Base-by-base conservation (phyloP, 177 flowering plant genomes). In the Vitis hybrid region DNA sequence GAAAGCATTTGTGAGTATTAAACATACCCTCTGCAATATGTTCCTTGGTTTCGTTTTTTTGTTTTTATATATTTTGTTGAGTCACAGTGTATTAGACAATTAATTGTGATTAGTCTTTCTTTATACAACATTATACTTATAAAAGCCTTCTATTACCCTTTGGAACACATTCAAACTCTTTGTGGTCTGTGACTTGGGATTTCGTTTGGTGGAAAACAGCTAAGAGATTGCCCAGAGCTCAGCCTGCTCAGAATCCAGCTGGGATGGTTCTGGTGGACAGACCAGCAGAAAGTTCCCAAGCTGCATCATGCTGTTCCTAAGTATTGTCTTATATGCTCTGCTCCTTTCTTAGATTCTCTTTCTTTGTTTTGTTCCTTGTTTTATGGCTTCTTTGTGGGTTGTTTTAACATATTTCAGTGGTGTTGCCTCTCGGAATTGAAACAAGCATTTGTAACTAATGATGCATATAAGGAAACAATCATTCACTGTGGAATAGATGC, bases 201-300 rank as follows among this genome's bases (percentile, higher is more conserved):
- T 48, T 55, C 34, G 52, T 62, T 74, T 65, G 75, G 51, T 80
- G 64, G 56, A 54, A 26, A 62, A 66, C 94, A 91, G 94, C 97
- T 17, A 91, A 78, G 70, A 85, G 82, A 66, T 69, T 91, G 71
- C 94, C 97, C 21, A 86, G 90, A 64, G 94, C 88, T 74, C 97
- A 88, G 77, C 91, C 94, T 51, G 70, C 84, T 34, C 92, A 89
- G 68, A 88, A 85, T 71, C 91, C 92, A 66, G 76, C 94, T 56
- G 97, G 97, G 48, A 89, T 91, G 92, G 90, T 91, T 82, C 90
- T 89, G 52, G 85, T 81, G 57, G 87, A 89, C 70, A 76, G 90
- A 78, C 89, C 86, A 14, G 80, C 84, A 5, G 91, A 83, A 73
- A 82, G 83, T 70, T 55, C 88, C 15, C 75, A 67, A 34, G 63